These are phyloP conservation scores for Dunaliella primolecta DNA, from an alignment of 139 green algal species.

Conservation along the genomic window DNA sequence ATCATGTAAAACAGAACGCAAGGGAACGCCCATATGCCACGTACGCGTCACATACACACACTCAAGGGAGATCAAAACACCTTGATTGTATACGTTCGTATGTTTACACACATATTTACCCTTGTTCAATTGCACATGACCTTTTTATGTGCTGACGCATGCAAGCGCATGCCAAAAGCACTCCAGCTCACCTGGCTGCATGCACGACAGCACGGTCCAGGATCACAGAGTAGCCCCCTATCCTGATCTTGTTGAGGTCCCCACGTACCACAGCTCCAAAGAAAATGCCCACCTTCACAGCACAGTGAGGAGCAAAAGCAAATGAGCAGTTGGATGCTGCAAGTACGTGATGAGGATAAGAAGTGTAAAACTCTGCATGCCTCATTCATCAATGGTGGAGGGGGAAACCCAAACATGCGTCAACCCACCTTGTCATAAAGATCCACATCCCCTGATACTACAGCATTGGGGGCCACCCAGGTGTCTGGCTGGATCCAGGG, in stretches of 20 bases:
- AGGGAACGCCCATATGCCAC: no score
- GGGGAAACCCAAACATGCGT: slow-evolving; percentile 1
- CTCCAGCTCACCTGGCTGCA: slow-evolving; percentile 62
- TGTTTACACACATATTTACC: no score
- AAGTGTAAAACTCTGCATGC: not conserved
- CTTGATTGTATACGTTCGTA: no score
- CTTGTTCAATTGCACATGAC: no score
- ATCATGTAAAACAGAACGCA: no score
- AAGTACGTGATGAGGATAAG: not conserved
- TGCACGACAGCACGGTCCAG: slow-evolving; percentile 85
- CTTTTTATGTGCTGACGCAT: not conserved
- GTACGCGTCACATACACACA: no score
- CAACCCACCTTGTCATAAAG: slow-evolving; percentile 69
- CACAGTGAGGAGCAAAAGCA: not conserved
- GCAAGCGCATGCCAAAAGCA: not conserved
- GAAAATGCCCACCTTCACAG: slow-evolving; percentile 76
- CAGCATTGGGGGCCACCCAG: slow-evolving; percentile 81
- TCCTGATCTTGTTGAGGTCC: slow-evolving; percentile 82
- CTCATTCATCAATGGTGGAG: not conserved
- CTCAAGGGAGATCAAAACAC: no score
- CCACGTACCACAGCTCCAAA: slow-evolving; percentile 80
- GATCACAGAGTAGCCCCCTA: slow-evolving; percentile 68
- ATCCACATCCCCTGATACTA: slow-evolving; percentile 83
- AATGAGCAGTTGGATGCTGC: not conserved
- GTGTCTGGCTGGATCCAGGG: slow-evolving; percentile 60